A percentile compares a stretch with the other conserved stretches of the same genome.
phyloP scores from a whole-genome alignment of 768 basidiomycete genomes.

The Mycena latifolia region DNA sequence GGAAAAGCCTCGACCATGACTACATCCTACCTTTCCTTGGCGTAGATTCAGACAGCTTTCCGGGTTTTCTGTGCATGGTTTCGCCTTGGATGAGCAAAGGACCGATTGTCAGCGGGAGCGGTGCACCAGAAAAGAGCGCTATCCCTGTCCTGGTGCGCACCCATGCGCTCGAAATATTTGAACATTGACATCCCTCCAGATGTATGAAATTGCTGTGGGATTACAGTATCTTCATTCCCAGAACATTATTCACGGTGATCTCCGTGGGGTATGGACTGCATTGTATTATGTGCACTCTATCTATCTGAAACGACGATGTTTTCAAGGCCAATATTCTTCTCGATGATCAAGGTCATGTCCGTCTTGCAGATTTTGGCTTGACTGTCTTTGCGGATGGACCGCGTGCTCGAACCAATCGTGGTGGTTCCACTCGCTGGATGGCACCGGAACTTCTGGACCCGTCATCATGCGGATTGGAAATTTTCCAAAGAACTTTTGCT shows the following conservation, averaged over 20 bases:
- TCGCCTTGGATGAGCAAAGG: conserved; percentile 41
- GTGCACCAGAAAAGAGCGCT: not conserved
- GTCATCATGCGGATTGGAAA: conserved; percentile 11
- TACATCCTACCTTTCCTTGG: conserved; percentile 40
- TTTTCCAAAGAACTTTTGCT: conserved; percentile 20
- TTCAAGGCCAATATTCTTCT: conserved; percentile 38
- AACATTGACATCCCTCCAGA: conserved; percentile 34
- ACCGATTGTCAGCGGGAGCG: conserved; percentile 12
- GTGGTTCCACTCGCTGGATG: conserved; percentile 35
- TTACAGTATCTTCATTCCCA: conserved; percentile 47
- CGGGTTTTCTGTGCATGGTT: conserved; percentile 36
- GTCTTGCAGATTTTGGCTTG: conserved; percentile 38
- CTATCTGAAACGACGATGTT: not conserved
- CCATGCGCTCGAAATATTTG: not conserved
- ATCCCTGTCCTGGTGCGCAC: conserved; percentile 11
- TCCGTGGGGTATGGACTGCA: conserved; percentile 37
- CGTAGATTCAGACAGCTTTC: conserved; percentile 31
- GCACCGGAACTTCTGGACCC: conserved; percentile 30
- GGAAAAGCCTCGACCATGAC: conserved; percentile 37
- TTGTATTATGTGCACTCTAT: not conserved
- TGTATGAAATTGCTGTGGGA: conserved; percentile 50
- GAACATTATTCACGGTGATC: conserved; percentile 40
- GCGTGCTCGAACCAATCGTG: conserved; percentile 16
- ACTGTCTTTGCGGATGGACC: conserved; percentile 27
- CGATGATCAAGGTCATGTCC: conserved; percentile 22